Percentiles rank a stretch among this genome's conserved stretches.
These are phyloP conservation scores for Laetiporus sulphureus DNA, from an alignment of 1,284 basidiomycete species.

Conservation along the genomic window DNA sequence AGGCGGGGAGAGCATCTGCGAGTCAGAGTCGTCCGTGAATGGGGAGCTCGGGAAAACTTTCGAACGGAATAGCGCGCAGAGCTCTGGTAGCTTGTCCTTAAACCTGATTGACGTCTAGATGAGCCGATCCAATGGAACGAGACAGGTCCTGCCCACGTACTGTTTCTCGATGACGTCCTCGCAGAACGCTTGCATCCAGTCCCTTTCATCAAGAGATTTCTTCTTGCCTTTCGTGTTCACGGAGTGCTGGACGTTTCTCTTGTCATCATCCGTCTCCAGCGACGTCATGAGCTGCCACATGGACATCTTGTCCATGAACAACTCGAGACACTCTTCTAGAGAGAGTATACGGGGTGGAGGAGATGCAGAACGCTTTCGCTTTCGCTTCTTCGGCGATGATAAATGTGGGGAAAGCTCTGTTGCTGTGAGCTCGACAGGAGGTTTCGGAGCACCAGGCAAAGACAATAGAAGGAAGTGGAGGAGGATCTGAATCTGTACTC, in stretches of 20 bases:
- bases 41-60: conserved; percentile 62
- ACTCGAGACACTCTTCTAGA: conserved; percentile 52
- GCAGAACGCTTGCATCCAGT: conserved; percentile 70
- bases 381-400: conserved; percentile 18
- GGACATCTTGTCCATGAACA: conserved; percentile 70
- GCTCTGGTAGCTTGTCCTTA: conserved; percentile 41
- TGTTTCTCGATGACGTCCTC: conserved; percentile 55
- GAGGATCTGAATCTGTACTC: conserved; percentile 67
- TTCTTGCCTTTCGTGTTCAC: conserved; percentile 15
- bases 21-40: conserved; percentile 41
- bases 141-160: conserved; percentile 34
- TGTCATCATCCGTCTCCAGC: conserved; percentile 25
- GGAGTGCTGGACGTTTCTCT: conserved; percentile 10
- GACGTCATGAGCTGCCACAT: conserved; percentile 61
- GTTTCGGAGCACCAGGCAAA: conserved; percentile 34
- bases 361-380: conserved; percentile 31
- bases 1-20: conserved; percentile 23
- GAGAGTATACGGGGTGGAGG: conserved; percentile 16
- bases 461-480: conserved; percentile 59
- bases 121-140: neutral
- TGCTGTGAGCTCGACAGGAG: conserved; percentile 1
- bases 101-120: conserved; percentile 38
- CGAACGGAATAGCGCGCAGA: conserved; percentile 51
- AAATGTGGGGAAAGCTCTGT: conserved; percentile 13
- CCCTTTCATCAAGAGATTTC: conserved; percentile 34